Base-by-base conservation (phyloP, 2,329 filamentous ascomycete genomes). In the Trichoderma afroharzianum region DNA sequence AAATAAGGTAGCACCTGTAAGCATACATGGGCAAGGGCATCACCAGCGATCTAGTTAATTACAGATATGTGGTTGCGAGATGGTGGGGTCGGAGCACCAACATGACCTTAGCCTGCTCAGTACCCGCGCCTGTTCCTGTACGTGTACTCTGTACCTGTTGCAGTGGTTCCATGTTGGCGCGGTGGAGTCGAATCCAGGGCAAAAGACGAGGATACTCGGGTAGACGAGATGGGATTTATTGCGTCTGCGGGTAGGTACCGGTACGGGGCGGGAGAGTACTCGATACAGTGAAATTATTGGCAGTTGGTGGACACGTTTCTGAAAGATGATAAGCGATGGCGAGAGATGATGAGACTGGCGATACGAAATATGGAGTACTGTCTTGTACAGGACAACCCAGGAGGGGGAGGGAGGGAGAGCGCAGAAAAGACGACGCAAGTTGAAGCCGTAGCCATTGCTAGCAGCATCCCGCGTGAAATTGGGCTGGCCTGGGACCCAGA, bases 311-410 rank as follows among this genome's bases (percentile, higher is more conserved):
- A 32, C 39, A 39, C 15, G 30, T 61, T 71, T 71, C 69, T 71
- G 69, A 71, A 53, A 71, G 62, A 50, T 71, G 69, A 71, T 55
- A 66, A 67, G 55, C 39, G 39, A 32, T 67, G 36, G 63, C 32
- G 62, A 71, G 39, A 66, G 39, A 18, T 64, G 62, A 71, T 47
- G 61, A 58, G 62, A 32, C n/a, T 36, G 50, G 21, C 15, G 36
- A 39, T 28, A 69, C 39, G 36, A 47, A 62, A 28, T 68, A 69
- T 55, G 57, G 57, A 36, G 55, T n/a, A 32, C 39, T 39, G 36
- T 18, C 15, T 18, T n/a, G 15, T 18, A 43, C 39, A 43, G 39
- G 39, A 43, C 15, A n/a, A 6, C 1, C 0, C 18, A 43, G 9
- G 43, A 21, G n/a, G n/a, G 43, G 18, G 4, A 4, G 43, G 4